These are phyloP conservation scores for Heliosperma pusillum DNA, from an alignment of 148 eudicot species.

Conservation along the genomic window DNA sequence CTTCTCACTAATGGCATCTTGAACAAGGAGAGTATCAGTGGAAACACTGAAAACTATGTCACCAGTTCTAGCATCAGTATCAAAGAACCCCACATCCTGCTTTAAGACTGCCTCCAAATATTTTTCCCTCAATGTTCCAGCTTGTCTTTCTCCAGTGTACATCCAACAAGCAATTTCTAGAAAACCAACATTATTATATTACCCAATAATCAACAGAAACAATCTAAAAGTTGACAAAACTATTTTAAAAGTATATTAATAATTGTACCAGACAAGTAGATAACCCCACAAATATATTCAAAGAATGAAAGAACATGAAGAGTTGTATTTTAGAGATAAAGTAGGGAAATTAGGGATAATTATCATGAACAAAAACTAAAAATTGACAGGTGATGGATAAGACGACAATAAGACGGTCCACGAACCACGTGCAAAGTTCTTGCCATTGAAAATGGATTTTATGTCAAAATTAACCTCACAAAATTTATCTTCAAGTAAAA, in stretches of 20 bases:
- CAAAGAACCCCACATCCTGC: conserved; percentile 97
- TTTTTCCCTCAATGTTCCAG: conserved; percentile 78
- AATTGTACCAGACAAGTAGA: background rate
- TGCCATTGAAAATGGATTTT: conserved; percentile 23
- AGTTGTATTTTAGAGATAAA: conserved; percentile 21
- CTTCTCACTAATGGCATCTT: conserved; percentile 99
- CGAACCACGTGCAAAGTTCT: conserved; percentile 66
- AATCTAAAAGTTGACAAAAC: background rate
- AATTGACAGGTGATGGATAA: conserved; percentile 43
- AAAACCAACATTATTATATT: conserved; percentile 15
- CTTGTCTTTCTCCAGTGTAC: conserved; percentile 98
- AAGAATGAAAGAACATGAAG: conserved; percentile 23
- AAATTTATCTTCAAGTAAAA: background rate
- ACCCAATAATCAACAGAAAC: background rate
- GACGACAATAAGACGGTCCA: conserved; percentile 54
- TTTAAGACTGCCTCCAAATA: conserved; percentile 93
- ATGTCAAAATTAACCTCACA: conserved; percentile 23
- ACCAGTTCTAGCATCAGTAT: conserved; percentile 98
- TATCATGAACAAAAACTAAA: conserved; percentile 10
- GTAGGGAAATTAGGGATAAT: conserved; percentile 23
- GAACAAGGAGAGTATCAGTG: conserved; percentile 95
- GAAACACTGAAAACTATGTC: conserved; percentile 97
- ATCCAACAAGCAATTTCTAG: conserved; percentile 98
- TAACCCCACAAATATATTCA: conserved; percentile 26
- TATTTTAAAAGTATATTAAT: background rate